Percentiles rank a stretch among this genome's conserved stretches.
Conservation (phyloP, 306 rosid genomes). For the Datisca glomerata region DNA sequence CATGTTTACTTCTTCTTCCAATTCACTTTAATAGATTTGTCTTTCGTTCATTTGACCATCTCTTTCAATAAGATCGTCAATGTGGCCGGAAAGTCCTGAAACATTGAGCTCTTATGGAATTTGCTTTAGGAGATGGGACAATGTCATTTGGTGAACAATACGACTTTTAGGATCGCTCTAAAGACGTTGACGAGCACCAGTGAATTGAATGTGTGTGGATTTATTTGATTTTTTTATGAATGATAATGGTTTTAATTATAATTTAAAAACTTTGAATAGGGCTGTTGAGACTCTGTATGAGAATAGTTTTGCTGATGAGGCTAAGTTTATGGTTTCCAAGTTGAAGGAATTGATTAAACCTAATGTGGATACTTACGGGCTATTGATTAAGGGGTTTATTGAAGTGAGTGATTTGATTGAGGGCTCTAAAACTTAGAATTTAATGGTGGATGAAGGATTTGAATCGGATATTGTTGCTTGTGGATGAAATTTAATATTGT, state of each 20-base stretch:
- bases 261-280: constrained; percentile 35
- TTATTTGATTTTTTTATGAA: constrained; percentile 64
- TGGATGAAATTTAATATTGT: no score
- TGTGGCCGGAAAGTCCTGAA: constrained; percentile 33
- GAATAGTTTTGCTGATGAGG: constrained; percentile 48
- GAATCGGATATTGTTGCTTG: constrained; percentile 31
- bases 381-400: constrained; percentile 49
- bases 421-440: constrained; percentile 69
- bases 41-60: constrained; percentile 38
- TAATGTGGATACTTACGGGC: constrained; percentile 37
- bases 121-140: constrained; percentile 35
- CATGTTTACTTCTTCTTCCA: constrained; percentile 54
- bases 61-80: constrained; percentile 51
- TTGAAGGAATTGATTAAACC: constrained; percentile 43
- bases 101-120: constrained; percentile 57
- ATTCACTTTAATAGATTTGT: constrained; percentile 23
- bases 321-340: constrained; percentile 41
- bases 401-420: constrained; percentile 58
- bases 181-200: constrained; percentile 43
- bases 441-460: constrained; percentile 74
- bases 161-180: constrained; percentile 37
- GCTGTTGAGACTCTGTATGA: constrained; percentile 41
- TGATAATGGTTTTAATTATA: constrained; percentile 34
- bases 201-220: constrained; percentile 57
- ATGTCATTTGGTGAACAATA: constrained; percentile 28